Conservation (phyloP, 441 rosid species). For the Euphorbia schlechtendalii region DNA sequence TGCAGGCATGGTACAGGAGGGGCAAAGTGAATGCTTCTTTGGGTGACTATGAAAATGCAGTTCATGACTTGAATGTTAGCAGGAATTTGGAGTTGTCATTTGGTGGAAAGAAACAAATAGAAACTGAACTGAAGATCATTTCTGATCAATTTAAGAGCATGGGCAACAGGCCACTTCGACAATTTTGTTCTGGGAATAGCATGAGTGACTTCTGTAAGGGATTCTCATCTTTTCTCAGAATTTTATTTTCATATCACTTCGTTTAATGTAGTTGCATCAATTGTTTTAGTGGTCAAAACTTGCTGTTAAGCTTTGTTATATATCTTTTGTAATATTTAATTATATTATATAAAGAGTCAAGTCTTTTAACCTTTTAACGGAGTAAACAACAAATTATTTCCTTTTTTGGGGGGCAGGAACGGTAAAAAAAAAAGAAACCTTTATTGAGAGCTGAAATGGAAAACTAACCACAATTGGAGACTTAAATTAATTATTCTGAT, state of each 20-base stretch:
- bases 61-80: conserved; percentile 51
- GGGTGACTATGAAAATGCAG: conserved; percentile 44
- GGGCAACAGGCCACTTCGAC: conserved; percentile 15
- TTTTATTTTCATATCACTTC: not conserved
- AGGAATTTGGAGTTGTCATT: conserved; percentile 43
- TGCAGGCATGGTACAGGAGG: conserved; percentile 84
- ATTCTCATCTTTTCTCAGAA: conserved; percentile 9
- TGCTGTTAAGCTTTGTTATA: not conserved
- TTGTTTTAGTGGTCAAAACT: not conserved
- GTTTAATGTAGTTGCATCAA: not conserved
- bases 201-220: conserved; percentile 31
- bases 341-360: too few species aligned
- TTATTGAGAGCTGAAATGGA: not conserved
- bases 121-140: conserved; percentile 43
- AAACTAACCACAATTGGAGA: not conserved
- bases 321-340: too few species aligned
- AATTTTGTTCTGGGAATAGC: conserved; percentile 16
- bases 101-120: conserved; percentile 72
- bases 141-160: conserved; percentile 18
- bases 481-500: too few species aligned
- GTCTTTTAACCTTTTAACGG: too few species aligned
- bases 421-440: not conserved
- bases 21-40: conserved; percentile 65
- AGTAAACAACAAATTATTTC: too few species aligned
- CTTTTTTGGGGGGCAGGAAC: too few species aligned